phyloP scores from a whole-genome alignment of 768 basidiomycete species.

The Lentinula raphanica region DNA sequence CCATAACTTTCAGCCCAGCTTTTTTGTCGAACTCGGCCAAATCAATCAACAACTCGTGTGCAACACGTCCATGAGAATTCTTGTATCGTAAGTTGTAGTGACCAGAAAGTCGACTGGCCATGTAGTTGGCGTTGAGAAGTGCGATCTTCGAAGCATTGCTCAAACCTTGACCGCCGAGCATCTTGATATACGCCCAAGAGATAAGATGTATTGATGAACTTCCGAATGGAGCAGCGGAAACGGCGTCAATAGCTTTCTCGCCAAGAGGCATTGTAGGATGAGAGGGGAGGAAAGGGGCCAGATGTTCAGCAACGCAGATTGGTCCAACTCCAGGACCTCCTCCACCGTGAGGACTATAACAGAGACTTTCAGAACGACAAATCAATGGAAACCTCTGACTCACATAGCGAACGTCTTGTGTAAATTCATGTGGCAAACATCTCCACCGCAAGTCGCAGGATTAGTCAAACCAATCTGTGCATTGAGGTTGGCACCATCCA shows the following conservation, averaged over 20 bases:
- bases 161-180: slow-evolving; percentile 94
- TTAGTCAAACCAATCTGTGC: slow-evolving; percentile 92
- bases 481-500: slow-evolving; percentile 95
- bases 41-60: slow-evolving; percentile 94
- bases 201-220: slow-evolving; percentile 94
- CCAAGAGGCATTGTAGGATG: slow-evolving; percentile 74
- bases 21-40: slow-evolving; percentile 90
- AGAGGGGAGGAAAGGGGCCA: slow-evolving; percentile 89
- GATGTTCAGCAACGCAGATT: slow-evolving; percentile 90
- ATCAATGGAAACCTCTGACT: slow-evolving; percentile 18
- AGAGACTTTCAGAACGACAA: neutral
- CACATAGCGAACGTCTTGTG: slow-evolving; percentile 98
- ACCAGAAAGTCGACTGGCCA: slow-evolving; percentile 79
- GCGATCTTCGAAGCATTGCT: slow-evolving; percentile 82
- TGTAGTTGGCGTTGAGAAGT: slow-evolving; percentile 94
- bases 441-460: slow-evolving; percentile 91
- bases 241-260: slow-evolving; percentile 73
- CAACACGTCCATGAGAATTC: slow-evolving; percentile 88
- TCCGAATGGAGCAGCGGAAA: slow-evolving; percentile 90
- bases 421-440: slow-evolving; percentile 96
- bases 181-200: slow-evolving; percentile 99
- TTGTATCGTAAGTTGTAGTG: slow-evolving; percentile 87
- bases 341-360: slow-evolving; percentile 83
- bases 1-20: slow-evolving; percentile 87
- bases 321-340: slow-evolving; percentile 95